Percentiles rank a stretch among this genome's conserved stretches.
Conservation (phyloP, 73 alveolate species). For the Tetrahymena thermophila region DNA sequence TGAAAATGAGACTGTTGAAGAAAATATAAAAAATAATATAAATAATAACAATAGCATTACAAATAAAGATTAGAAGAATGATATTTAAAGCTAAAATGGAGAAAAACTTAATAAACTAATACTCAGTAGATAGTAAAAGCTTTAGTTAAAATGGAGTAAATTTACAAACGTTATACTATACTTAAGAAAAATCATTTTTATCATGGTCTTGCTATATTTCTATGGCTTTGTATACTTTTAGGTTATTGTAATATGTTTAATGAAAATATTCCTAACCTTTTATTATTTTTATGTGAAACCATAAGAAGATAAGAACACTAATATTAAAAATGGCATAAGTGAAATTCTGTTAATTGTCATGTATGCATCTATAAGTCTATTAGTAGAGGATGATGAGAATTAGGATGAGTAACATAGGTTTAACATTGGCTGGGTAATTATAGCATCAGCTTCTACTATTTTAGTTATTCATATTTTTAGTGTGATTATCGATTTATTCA, state of each 20-base stretch:
- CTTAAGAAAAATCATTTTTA: background rate
- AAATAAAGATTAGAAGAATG: background rate
- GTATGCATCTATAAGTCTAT: background rate
- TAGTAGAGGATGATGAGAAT: background rate
- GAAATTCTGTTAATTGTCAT: background rate
- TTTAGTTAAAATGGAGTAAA: background rate
- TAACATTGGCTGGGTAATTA: background rate
- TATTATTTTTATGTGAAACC: background rate
- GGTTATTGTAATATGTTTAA: background rate
- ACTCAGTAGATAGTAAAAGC: background rate
- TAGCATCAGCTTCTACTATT: background rate
- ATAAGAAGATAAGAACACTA: background rate
- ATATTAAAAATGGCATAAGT: background rate
- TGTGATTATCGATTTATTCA: background rate
- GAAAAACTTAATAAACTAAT: background rate
- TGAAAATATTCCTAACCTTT: background rate
- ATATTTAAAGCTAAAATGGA: background rate
- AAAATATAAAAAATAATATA: background rate
- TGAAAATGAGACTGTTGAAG: background rate
- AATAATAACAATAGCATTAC: background rate
- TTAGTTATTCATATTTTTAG: background rate
- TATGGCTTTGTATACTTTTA: background rate
- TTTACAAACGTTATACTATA: background rate
- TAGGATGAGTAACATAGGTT: background rate
- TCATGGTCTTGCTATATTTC: background rate